Conservation (phyloP, 768 basidiomycete genomes). For the Tulasnella calospora region DNA sequence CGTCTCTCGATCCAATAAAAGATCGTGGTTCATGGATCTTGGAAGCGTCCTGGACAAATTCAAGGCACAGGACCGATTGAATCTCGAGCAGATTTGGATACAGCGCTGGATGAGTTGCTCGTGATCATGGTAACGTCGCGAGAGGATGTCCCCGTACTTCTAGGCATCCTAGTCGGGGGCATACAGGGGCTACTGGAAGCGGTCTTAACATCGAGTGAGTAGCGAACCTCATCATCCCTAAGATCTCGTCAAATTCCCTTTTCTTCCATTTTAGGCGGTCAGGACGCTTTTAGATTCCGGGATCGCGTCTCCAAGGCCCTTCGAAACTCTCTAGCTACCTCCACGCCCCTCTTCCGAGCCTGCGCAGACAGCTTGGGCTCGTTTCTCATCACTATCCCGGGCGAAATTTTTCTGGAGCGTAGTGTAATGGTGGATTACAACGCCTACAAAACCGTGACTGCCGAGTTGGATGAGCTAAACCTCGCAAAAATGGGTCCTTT, state of each 20-base stretch:
- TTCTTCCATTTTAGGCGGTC: background rate
- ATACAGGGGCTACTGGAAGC: background rate
- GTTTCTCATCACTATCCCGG: background rate
- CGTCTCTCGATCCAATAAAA: background rate
- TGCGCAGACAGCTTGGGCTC: background rate
- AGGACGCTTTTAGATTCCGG: background rate
- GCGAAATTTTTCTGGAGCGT: background rate
- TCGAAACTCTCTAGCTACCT: background rate
- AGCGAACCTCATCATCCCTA: background rate
- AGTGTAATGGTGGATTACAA: background rate
- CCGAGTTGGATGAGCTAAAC: background rate
- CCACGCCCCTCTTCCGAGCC: background rate
- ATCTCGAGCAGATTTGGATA: background rate
- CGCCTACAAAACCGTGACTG: background rate
- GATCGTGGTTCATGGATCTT: background rate
- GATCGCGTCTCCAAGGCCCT: background rate
- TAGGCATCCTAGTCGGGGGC: background rate
- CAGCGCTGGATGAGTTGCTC: background rate
- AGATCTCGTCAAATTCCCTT: background rate
- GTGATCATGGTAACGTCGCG: background rate
- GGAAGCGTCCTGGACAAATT: background rate
- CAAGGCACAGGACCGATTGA: background rate
- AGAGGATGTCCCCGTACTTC: background rate
- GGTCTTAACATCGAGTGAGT: background rate
- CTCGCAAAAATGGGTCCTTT: background rate